Conservation (phyloP, 306 rosid species). For the Calophaca sinica region DNA sequence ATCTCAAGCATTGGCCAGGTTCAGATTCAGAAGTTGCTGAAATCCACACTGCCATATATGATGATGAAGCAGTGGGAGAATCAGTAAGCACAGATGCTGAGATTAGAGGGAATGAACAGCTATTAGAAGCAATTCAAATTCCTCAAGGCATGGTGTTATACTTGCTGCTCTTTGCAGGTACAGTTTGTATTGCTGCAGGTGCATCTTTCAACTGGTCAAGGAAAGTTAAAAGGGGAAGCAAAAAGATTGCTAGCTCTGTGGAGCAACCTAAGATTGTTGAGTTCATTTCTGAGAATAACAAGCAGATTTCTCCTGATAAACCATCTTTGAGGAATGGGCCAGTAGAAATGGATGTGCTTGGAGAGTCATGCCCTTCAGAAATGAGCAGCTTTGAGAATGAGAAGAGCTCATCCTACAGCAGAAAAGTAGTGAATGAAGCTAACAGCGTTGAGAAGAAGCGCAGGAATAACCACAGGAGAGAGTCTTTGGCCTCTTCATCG, state of each 20-base stretch:
- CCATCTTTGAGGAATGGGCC: slow-evolving; percentile 51
- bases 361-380: slow-evolving; percentile 70
- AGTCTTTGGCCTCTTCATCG: slow-evolving; percentile 74
- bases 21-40: slow-evolving; percentile 33
- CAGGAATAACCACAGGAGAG: slow-evolving; percentile 63
- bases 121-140: slow-evolving; percentile 12
- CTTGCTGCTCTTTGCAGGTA: slow-evolving; percentile 46
- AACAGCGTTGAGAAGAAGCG: slow-evolving; percentile 63
- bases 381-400: slow-evolving; percentile 68
- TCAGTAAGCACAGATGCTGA: slow-evolving; percentile 31
- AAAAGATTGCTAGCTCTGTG: slow-evolving; percentile 3
- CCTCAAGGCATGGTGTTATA: slow-evolving; percentile 36
- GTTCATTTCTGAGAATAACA: slow-evolving; percentile 1
- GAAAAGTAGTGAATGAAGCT: slow-evolving; percentile 48
- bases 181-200: slow-evolving; percentile 51
- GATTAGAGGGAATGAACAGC: slow-evolving; percentile 22
- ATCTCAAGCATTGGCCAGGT: not conserved
- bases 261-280: slow-evolving; percentile 37
- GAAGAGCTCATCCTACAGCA: slow-evolving; percentile 46
- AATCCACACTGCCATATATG: not conserved
- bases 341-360: slow-evolving; percentile 50
- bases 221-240: slow-evolving; percentile 33
- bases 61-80: slow-evolving; percentile 33
- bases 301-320: slow-evolving; percentile 46
- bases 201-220: slow-evolving; percentile 47